These are phyloP conservation scores for Leishmania lainsoni DNA, from an alignment of 208 protist species.

Conservation along the genomic window DNA sequence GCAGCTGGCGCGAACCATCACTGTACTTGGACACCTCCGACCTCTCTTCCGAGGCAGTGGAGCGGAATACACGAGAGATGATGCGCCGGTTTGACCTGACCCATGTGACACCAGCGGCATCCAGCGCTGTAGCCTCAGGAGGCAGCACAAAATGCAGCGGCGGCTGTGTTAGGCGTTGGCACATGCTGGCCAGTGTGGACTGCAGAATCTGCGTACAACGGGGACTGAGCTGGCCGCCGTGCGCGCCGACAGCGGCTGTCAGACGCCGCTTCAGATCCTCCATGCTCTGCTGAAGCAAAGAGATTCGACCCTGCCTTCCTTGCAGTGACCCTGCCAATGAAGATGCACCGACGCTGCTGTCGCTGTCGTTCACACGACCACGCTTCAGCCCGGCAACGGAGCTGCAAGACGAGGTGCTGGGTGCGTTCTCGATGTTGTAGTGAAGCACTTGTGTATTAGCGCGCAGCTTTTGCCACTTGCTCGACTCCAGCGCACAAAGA, in stretches of 20 bases:
- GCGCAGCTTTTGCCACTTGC: conserved; percentile 38
- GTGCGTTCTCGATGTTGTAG: conserved; percentile 17
- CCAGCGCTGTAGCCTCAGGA: conserved; percentile 4
- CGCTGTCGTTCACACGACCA: conserved; percentile 2
- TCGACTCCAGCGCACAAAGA: conserved; percentile 65
- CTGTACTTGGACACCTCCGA: conserved; percentile 36
- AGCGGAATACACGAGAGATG: conserved; percentile 71
- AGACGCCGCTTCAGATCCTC: conserved; percentile 39
- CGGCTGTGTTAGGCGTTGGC: conserved; percentile 30
- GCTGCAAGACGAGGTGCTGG: background rate
- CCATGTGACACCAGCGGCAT: conserved; percentile 47
- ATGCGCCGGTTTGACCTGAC: conserved; percentile 62
- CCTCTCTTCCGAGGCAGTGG: conserved; percentile 18
- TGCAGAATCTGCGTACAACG: conserved; percentile 30
- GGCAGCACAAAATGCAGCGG: conserved; percentile 63
- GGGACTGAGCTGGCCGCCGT: background rate
- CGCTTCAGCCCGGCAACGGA: conserved; percentile 19
- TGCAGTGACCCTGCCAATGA: conserved; percentile 21
- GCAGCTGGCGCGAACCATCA: conserved; percentile 63
- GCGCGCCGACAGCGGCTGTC: conserved; percentile 3
- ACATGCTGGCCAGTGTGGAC: conserved; percentile 47
- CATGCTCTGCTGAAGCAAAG: conserved; percentile 18
- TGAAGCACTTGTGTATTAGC: conserved; percentile 48
- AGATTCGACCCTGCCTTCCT: conserved; percentile 6
- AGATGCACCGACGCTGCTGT: conserved; percentile 3